phyloP scores from a whole-genome alignment of 306 rosid genomes.

The Pterocarpus macrocarpus region DNA sequence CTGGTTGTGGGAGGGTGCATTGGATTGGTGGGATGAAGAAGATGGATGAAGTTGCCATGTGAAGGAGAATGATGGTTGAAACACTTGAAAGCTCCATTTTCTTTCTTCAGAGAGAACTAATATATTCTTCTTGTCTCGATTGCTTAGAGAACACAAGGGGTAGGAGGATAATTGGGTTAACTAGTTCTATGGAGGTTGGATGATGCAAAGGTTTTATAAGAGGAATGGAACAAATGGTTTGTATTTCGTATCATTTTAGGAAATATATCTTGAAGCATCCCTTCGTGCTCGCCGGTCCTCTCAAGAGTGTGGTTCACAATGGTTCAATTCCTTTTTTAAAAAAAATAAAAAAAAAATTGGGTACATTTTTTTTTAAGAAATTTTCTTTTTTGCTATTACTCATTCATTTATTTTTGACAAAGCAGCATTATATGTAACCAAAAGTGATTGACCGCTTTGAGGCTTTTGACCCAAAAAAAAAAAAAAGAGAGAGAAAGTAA shows the following conservation, averaged over 20 bases:
- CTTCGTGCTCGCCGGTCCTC: background rate
- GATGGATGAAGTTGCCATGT: background rate
- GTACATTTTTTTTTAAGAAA: no score
- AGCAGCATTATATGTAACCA: no score
- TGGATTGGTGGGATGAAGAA: constrained; percentile 15
- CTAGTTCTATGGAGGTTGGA: background rate
- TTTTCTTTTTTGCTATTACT: no score
- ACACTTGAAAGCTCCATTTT: constrained; percentile 6
- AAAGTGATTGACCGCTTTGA: no score
- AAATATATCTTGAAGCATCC: background rate
- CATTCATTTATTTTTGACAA: no score
- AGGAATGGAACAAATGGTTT: background rate
- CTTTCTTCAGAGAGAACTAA: background rate
- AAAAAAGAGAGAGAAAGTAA: no score
- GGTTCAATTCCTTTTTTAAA: background rate
- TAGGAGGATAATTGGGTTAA: background rate
- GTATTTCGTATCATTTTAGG: background rate
- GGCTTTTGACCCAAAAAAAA: no score
- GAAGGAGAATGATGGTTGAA: background rate
- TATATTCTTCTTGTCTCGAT: background rate
- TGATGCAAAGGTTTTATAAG: constrained; percentile 1
- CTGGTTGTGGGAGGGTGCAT: background rate
- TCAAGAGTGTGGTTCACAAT: constrained; percentile 13
- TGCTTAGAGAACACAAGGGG: background rate
- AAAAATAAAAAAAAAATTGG: no score